Evolutionary conservation across 2,329 filamentous ascomycete species (phyloP).

Genomic region (Intubia oerlemansii): DNA sequence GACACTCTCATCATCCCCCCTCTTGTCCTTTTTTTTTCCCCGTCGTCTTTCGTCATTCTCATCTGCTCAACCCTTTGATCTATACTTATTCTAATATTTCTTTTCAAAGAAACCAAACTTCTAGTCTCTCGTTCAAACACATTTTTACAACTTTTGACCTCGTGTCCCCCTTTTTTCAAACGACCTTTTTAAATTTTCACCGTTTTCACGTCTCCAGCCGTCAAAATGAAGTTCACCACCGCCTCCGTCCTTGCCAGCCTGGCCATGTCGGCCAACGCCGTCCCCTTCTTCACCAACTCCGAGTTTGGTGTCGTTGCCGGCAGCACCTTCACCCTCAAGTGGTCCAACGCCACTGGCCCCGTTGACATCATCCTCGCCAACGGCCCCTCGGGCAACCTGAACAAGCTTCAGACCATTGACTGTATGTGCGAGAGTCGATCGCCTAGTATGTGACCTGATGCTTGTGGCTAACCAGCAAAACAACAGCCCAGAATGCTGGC

Average conservation of each 20-base stretch:
- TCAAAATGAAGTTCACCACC: slow-evolving; percentile 20
- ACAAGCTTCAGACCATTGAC: slow-evolving; percentile 14
- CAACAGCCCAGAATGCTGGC: slow-evolving; percentile 15
- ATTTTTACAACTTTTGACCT: background rate
- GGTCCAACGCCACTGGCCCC: slow-evolving; percentile 17
- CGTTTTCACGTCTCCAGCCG: background rate
- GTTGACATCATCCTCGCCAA: slow-evolving; percentile 21
- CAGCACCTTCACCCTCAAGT: slow-evolving; percentile 21
- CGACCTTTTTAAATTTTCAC: background rate
- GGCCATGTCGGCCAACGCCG: slow-evolving; percentile 12
- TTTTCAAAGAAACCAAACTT: background rate
- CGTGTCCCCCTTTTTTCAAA: slow-evolving; percentile 1
- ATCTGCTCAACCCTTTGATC: no score
- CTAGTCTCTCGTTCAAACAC: slow-evolving; percentile 3
- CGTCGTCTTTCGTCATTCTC: no score
- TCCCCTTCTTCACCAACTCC: slow-evolving; percentile 13
- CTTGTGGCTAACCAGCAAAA: no score
- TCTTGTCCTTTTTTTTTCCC: no score
- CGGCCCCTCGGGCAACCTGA: slow-evolving; percentile 16
- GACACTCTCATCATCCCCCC: no score
- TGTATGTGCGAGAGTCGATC: slow-evolving; percentile 12
- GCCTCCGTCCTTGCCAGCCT: slow-evolving; percentile 15
- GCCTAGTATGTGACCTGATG: slow-evolving; percentile 1
- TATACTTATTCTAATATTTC: background rate
- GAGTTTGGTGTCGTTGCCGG: slow-evolving; percentile 14